A percentile compares a stretch with the other conserved stretches of the same genome.
phyloP scores from a whole-genome alignment of 2,329 filamentous ascomycete genomes.

The Niveomyces coronatus region DNA sequence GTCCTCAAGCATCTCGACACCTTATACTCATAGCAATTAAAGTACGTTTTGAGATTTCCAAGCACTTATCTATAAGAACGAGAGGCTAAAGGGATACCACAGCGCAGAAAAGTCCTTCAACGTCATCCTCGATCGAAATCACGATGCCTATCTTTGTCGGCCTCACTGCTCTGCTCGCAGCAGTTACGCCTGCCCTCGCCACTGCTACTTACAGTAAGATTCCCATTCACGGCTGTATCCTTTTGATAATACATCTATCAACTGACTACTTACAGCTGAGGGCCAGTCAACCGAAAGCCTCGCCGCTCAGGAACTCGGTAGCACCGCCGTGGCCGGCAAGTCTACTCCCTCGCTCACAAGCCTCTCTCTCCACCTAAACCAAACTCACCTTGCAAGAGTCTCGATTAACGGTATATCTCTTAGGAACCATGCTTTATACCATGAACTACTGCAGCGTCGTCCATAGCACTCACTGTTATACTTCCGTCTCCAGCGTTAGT shows the following conservation, averaged over 20 bases:
- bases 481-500: slow-evolving; percentile 18
- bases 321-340: slow-evolving; percentile 23
- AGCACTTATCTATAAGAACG: too few relatives aligned
- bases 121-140: neutral
- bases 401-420: neutral
- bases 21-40: too few relatives aligned
- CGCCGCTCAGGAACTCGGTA: slow-evolving; percentile 22
- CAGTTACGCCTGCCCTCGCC: neutral
- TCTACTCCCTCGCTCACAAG: too few relatives aligned
- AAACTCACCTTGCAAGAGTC: neutral
- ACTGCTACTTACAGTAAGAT: slow-evolving; percentile 5
- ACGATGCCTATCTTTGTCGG: slow-evolving; percentile 5
- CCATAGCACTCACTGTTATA: slow-evolving; percentile 23
- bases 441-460: slow-evolving; percentile 27
- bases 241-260: neutral
- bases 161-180: slow-evolving; percentile 5
- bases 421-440: slow-evolving; percentile 24
- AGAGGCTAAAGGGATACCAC: too few relatives aligned
- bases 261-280: slow-evolving; percentile 18
- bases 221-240: neutral
- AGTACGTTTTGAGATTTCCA: too few relatives aligned
- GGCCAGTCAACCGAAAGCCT: slow-evolving; percentile 18
- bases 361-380: too few relatives aligned
- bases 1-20: too few relatives aligned
- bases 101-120: neutral